Evolutionary conservation across 176 grass and related monocot genomes (phyloP).

Genomic region (Zea mays): DNA sequence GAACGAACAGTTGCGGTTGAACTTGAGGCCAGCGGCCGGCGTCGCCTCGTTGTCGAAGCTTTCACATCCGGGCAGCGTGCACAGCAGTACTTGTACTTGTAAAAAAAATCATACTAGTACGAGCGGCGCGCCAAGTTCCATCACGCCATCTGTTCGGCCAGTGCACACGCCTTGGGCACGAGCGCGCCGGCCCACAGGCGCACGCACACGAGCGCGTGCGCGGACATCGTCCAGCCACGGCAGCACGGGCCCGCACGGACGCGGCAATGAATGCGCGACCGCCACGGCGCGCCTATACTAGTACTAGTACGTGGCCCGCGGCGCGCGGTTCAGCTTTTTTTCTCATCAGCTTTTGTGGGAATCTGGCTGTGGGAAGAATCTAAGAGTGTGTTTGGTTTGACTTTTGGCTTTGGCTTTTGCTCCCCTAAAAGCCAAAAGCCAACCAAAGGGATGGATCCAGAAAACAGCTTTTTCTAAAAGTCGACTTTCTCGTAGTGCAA

Average conservation of each 20-base stretch:
- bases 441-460: too few species aligned
- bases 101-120: too few species aligned
- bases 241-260: neutral
- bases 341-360: too few species aligned
- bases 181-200: neutral
- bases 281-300: neutral
- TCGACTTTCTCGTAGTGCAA: too few species aligned
- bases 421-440: too few species aligned
- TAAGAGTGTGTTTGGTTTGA: too few species aligned
- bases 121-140: neutral
- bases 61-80: neutral
- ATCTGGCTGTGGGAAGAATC: too few species aligned
- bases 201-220: neutral
- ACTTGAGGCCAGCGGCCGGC: neutral
- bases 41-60: conserved; percentile 33
- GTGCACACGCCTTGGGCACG: neutral
- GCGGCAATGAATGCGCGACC: neutral
- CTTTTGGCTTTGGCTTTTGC: too few species aligned
- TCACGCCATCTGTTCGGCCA: neutral
- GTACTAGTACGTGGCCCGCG: conserved; percentile 16
- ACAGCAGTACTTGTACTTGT: too few species aligned
- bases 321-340: too few species aligned
- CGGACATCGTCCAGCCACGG: conserved; percentile 9
- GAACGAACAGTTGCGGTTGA: neutral
- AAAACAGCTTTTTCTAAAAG: too few species aligned